Conservation (phyloP, 2,329 filamentous ascomycete species). For the Verticillium albo-atrum region DNA sequence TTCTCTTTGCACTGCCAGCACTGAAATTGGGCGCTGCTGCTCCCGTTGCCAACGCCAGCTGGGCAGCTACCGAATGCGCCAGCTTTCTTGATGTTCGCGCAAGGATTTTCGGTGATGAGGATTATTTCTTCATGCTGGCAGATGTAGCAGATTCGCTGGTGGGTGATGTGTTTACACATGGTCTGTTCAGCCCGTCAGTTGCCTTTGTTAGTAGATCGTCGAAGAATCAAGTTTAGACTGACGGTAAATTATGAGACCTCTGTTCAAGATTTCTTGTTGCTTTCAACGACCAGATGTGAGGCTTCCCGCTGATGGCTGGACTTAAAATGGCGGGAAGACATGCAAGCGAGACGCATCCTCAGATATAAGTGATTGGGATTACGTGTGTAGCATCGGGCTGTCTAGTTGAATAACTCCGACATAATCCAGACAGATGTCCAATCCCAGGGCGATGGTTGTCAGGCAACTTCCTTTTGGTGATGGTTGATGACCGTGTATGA, state of each 20-base stretch:
- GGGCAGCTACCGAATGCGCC: constrained; percentile 32
- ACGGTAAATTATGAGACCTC: background rate
- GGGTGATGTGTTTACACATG: constrained; percentile 33
- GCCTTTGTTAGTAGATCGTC: too few species aligned
- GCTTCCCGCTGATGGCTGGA: too few species aligned
- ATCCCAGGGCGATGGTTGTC: background rate
- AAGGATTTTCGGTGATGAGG: constrained; percentile 30
- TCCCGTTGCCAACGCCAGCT: constrained; percentile 22
- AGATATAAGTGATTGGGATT: background rate
- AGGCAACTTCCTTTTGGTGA: background rate
- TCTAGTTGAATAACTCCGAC: background rate
- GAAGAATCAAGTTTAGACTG: background rate
- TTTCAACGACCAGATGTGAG: too few species aligned
- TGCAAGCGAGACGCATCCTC: background rate
- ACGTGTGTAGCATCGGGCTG: background rate
- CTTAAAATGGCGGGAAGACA: background rate
- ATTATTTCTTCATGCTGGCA: constrained; percentile 29
- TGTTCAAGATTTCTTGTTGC: too few species aligned
- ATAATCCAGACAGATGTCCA: too few species aligned
- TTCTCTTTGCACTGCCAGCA: constrained; percentile 32
- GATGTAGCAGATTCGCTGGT: constrained; percentile 27
- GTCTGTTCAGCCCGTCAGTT: background rate
- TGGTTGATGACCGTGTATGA: background rate
- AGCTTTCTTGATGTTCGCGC: constrained; percentile 20
- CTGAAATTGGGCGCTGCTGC: constrained; percentile 21